Base-by-base conservation (phyloP, 352 stramenopile genomes). In the Blastocystis sp. region DNA sequence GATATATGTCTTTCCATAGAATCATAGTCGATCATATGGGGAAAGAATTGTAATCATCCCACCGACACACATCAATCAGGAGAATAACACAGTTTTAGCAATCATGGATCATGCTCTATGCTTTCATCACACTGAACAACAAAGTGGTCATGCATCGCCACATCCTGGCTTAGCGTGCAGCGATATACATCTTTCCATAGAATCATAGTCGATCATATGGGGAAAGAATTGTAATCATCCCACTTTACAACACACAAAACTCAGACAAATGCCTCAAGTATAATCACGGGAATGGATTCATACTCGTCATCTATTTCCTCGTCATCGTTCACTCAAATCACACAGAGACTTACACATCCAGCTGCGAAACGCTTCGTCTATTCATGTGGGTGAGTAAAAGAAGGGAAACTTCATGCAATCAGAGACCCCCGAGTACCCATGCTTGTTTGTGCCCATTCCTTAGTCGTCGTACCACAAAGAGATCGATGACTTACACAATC, bases 41-140 rank as follows among this genome's bases (percentile, higher is more conserved):
- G 78, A 88, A 88, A 88, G 78, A 88, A 88, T 88, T 78, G 40
- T 88, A 88, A 88, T 88, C 78, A 88, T 79, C 64, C 78, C 78
- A 88, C 60, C 21, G n/a, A 77, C 17, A 88, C 42, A 24, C 45
- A 14, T 45, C 78, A 60, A 88, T 79, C 64, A 79, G 68, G 68
- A 88, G 64, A 88, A 88, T 88, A 88, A 88, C 64, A 88, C 64
- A 79, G 68, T 79, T 78, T n/a, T 84, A 84, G 74, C 74, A 63
- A 84, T 84, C 74, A 84, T 69, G 74, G 48, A 59, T 84, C 74
- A 84, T 63, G 74, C 74, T 84, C 14, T 69, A 42, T 24, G 42
- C 2, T 69, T 84, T 84, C 74, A 84, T 84, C 74, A 84, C 52
- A 84, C 34, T 69, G 64, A 88, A 19, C 71, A 24, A 88, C 14